Evolutionary conservation across 208 protist species (phyloP), one percentile per base, ranked within the genome.

Genomic region (Acanthamoeba lugdunensis): DNA sequence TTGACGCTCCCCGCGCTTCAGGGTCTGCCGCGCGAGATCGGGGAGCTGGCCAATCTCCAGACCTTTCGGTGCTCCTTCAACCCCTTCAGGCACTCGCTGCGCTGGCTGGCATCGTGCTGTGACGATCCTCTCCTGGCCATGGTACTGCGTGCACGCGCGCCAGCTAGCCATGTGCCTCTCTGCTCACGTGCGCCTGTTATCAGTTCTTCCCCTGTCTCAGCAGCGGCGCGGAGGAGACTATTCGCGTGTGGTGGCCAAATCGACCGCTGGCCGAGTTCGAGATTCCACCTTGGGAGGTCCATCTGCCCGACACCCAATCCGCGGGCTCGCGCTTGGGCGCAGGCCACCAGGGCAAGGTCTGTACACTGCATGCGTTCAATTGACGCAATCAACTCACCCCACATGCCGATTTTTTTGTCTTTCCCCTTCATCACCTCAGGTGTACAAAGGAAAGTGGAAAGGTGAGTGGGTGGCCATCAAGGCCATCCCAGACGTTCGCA

Each of bases 391-490:
- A 5, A 5, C 16, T 65, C 9, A 14, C 21, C 58, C 16, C 58
- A n/a, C 21, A n/a, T n/a, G n/a, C n/a, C n/a, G n/a, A n/a, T n/a
- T 25, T 14, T 77, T 2, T n/a, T 41, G 21, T 77, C 69, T n/a
- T 25, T 5, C 69, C 14, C 6, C 2, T 18, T 45, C 33, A 7
- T 28, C 69, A 14, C 69, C 5, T 37, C 69, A 77, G 69, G 69
- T 77, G 9, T 84, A 84, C 45, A 84, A 84, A 56, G 75, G 75
- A 50, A 48, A 58, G 75, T 84, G 75, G 75, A 84, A 84, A 28
- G 75, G 45, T 3, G 9, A 84, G 75, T 56, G 45, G 33, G 75
- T 84, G 41, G 75, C 75, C 33, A 84, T 84, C 41, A 84, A 84
- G 48, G 75, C 75, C 48, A 84, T 84, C 41, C 75, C 75, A 2